Percentiles rank a stretch among this genome's conserved stretches.
Evolutionary conservation across 495 filamentous ascomycete genomes (phyloP).

Genomic region (Penicillium coffeae): DNA sequence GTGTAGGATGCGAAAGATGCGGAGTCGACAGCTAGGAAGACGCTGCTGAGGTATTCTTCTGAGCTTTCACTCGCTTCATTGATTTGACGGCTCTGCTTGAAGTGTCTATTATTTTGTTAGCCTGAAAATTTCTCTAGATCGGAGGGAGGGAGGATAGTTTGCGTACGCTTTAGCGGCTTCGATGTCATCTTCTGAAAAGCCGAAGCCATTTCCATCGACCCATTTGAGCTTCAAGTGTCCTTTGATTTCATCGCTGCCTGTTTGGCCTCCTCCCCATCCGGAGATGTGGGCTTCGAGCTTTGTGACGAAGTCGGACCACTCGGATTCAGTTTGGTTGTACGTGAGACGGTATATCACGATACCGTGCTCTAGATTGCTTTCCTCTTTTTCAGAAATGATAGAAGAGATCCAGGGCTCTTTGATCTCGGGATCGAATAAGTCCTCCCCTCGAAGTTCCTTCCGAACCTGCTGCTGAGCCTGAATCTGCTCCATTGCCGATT

Average conservation of each 20-base stretch:
- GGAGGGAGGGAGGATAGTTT: neutral
- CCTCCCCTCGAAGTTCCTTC: conserved; percentile 14
- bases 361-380: conserved; percentile 7
- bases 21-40: conserved; percentile 22
- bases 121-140: neutral
- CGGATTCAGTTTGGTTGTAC: conserved; percentile 20
- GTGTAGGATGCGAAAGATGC: conserved; percentile 24
- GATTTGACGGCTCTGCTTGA: neutral
- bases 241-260: conserved; percentile 20
- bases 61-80: neutral
- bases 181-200: conserved; percentile 24
- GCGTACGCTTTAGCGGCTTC: conserved; percentile 27
- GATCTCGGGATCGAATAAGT: conserved; percentile 13
- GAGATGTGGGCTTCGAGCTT: conserved; percentile 24
- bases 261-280: conserved; percentile 25
- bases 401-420: conserved; percentile 14
- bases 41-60: neutral
- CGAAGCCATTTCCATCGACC: conserved; percentile 28
- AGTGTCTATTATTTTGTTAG: neutral
- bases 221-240: conserved; percentile 26
- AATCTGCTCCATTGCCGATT: conserved; percentile 9
- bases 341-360: conserved; percentile 32
- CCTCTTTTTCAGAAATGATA: neutral
- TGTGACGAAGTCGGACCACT: conserved; percentile 23
- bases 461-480: conserved; percentile 15